Conservation (phyloP, 164 flowering plant species). For the Dillenia turbinata region DNA sequence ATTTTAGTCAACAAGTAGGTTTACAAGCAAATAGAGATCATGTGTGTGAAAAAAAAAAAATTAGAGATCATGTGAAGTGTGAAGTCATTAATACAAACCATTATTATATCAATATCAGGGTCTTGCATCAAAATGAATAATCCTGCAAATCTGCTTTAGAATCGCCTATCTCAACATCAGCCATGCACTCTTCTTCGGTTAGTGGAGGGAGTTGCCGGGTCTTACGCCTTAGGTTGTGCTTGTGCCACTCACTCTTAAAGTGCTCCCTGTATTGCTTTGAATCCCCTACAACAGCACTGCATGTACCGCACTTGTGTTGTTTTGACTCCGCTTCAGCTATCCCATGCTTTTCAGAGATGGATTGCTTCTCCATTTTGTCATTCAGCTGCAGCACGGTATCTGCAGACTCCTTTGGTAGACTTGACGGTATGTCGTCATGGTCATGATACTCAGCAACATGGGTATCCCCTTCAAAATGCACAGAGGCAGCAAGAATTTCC, state of each 20-base stretch:
- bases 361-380: constrained; percentile 55
- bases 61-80: too few species aligned
- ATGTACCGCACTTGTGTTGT: constrained; percentile 80
- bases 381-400: constrained; percentile 35
- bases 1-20: too few species aligned
- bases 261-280: constrained; percentile 79
- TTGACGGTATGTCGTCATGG: constrained; percentile 35
- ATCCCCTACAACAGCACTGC: constrained; percentile 76
- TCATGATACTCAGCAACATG: constrained; percentile 67
- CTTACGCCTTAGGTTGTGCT: constrained; percentile 84
- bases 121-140: constrained; percentile 60
- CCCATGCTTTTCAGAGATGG: constrained; percentile 30
- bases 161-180: constrained; percentile 62
- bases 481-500: constrained; percentile 81
- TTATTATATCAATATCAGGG: too few species aligned
- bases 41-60: too few species aligned
- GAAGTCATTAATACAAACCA: too few species aligned
- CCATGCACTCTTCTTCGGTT: constrained; percentile 70
- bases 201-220: constrained; percentile 87
- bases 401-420: constrained; percentile 21
- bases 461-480: constrained; percentile 72
- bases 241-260: constrained; percentile 95
- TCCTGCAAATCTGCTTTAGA: constrained; percentile 68
- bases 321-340: constrained; percentile 41
- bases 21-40: too few species aligned